Base-by-base conservation (phyloP, 1,139 yeast species). In the Debaryomycetaceae sp. region DNA sequence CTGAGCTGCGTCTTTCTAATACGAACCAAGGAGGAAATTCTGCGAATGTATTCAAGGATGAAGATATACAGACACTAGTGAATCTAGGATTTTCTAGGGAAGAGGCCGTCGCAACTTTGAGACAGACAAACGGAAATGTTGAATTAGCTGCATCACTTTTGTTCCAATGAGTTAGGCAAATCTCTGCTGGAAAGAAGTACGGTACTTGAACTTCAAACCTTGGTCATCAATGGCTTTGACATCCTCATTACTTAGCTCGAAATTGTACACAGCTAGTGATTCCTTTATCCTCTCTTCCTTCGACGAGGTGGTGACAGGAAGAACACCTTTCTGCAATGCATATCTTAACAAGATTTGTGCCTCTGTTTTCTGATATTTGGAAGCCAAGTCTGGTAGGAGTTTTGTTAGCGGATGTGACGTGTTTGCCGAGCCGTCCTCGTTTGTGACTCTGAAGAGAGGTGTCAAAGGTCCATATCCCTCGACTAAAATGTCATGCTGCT, bases 91-190 rank as follows among this genome's bases (percentile, higher is more conserved):
- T 90, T 55, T 63, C 84, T 1, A 70, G 82, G 51, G 62, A 66
- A 5, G 84, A 86, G 52, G 95, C 84, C 0, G 62, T 83, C 3
- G 59, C 66, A 11, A 97, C 97, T 0, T 69, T 91, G 44, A 69
- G 73, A 38, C 76, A 72, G 45, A 79, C 95, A 1, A 72, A 75
- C 29, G 96, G 97, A 2, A 86, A 90, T 57, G 80, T 86, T 0
- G 97, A 91, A 43, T 56, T 83, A 53, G 98, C 98, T 0, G 97
- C 97, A 0, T 81, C 95, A 0, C 57, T 85, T 38, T 67, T 89
- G 43, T 87, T 88, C 47, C 70, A 62, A 49, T 69, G 55, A 44
- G 31, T 11, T 8, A 27, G 31, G 31, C 20, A 27, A 27, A 8
- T 27, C 31, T 8, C 31, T 8, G 8, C n/a, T 14, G 8, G 34